Evolutionary conservation across 2,329 filamentous ascomycete genomes (phyloP).

Genomic region (Trichoderma oligosporum): DNA sequence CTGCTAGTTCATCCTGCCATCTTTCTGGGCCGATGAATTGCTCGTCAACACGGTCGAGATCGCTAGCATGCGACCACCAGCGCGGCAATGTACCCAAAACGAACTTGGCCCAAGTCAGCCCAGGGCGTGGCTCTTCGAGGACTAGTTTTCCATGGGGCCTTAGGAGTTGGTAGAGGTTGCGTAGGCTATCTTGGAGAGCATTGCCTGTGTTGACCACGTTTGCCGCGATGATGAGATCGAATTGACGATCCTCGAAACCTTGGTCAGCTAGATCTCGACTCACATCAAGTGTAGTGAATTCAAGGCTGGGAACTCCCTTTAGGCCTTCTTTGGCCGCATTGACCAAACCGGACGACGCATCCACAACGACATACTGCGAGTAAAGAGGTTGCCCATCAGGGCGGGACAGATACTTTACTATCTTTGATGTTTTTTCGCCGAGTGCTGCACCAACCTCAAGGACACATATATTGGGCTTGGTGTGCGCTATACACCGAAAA

Average conservation of each 20-base stretch:
- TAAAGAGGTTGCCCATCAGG: background rate
- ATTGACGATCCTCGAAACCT: constrained; percentile 23
- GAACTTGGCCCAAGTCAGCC: no score
- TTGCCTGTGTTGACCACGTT: no score
- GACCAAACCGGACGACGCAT: constrained; percentile 21
- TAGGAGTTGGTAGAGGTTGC: background rate
- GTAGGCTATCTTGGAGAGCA: constrained; percentile 21
- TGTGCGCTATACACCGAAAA: constrained; percentile 24
- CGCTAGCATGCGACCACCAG: no score
- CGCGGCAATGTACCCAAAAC: no score
- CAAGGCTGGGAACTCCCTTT: constrained; percentile 19
- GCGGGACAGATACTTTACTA: background rate
- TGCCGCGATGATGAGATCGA: constrained; percentile 28
- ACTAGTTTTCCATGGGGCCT: no score
- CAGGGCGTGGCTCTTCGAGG: no score
- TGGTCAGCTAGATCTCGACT: constrained; percentile 25
- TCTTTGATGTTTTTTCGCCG: constrained; percentile 28
- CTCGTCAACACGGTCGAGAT: no score
- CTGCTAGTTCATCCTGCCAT: no score
- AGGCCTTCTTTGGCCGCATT: constrained; percentile 20
- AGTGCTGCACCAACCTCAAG: constrained; percentile 42
- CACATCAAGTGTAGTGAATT: constrained; percentile 28
- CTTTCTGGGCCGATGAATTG: no score
- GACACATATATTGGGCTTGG: constrained; percentile 30
- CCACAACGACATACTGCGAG: background rate